Conservation (phyloP, 2,329 filamentous ascomycete species). For the Endoconidiophora laricicola region DNA sequence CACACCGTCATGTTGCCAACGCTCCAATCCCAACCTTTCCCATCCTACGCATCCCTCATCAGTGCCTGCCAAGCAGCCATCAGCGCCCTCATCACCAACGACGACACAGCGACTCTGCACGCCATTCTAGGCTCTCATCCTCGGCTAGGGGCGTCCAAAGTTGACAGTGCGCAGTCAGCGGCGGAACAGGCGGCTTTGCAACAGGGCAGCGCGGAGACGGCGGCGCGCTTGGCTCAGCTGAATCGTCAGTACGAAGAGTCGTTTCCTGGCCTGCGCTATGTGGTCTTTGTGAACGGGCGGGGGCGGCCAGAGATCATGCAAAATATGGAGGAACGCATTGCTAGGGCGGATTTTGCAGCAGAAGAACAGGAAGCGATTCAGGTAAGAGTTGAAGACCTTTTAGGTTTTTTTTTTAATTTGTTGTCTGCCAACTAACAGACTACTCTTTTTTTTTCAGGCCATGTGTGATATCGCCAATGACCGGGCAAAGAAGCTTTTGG, state of each 20-base stretch:
- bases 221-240: conserved; percentile 38
- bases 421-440: conserved; percentile 13
- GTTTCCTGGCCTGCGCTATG: conserved; percentile 73
- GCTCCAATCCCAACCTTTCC: conserved; percentile 39
- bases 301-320: conserved; percentile 58
- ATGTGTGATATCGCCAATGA: conserved; percentile 87
- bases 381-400: conserved; percentile 30
- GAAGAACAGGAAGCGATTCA: conserved; percentile 62
- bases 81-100: conserved; percentile 36
- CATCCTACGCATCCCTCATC: conserved; percentile 54
- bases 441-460: conserved; percentile 34
- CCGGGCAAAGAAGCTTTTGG: conserved; percentile 46
- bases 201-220: conserved; percentile 37
- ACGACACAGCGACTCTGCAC: conserved; percentile 37
- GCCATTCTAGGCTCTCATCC: conserved; percentile 68
- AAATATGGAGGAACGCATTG: conserved; percentile 64
- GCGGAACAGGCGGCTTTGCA: conserved; percentile 68
- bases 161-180: conserved; percentile 67
- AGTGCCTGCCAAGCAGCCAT: conserved; percentile 47
- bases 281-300: conserved; percentile 81
- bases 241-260: conserved; percentile 65
- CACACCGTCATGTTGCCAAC: conserved; percentile 55
- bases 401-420: background rate
- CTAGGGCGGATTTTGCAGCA: conserved; percentile 41
- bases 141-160: conserved; percentile 62